Base-by-base conservation (phyloP, 805 yeast species). In the Wickerhamomyces bovis region DNA sequence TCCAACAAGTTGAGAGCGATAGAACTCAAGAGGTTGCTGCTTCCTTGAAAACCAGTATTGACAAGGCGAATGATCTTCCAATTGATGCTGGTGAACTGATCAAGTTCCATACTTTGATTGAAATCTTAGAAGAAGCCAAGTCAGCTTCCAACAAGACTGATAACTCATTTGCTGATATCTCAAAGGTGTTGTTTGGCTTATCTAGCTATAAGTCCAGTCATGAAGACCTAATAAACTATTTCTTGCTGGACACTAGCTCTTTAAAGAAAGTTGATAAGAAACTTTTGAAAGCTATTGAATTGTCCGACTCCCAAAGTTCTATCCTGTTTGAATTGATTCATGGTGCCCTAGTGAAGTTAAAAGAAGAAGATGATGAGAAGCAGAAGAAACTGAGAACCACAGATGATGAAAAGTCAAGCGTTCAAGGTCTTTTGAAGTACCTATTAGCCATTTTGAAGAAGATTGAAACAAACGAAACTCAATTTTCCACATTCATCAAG, bases 181-280 rank as follows among this genome's bases (percentile, higher is more conserved):
- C 68, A 23, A 68, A 65, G 42, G 48, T 55, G 13, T 49, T 78
- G 4, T 71, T 67, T 45, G 42, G 36, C 9, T n/a, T 44, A 15
- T 43, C 44, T 18, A 45, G 47, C 3, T 58, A 53, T 41, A 3
- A 30, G 23, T 38, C 40, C n/a, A 7, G 28, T n/a, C 71, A 79
- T 60, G 73, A 71, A 42, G 53, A 65, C 18, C 54, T 78, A 12
- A 50, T 73, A 1, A 62, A 67, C 2, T 77, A 72, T 51, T 56
- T 73, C 4, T 53, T 73, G 18, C 65, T 69, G 40, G 87, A 79
- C 54, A 41, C 69, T 3, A 69, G 78, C 0, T 61, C 75, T 1
- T 46, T 69, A 19, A 44, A 54, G 0, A 39, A 48, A 1, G 47
- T 69, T 22, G 67, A 65, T 36, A 56, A 61, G 1, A 62, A 62